Conservation (phyloP, 202 grass and related monocot genomes). For the Digitaria exilis region DNA sequence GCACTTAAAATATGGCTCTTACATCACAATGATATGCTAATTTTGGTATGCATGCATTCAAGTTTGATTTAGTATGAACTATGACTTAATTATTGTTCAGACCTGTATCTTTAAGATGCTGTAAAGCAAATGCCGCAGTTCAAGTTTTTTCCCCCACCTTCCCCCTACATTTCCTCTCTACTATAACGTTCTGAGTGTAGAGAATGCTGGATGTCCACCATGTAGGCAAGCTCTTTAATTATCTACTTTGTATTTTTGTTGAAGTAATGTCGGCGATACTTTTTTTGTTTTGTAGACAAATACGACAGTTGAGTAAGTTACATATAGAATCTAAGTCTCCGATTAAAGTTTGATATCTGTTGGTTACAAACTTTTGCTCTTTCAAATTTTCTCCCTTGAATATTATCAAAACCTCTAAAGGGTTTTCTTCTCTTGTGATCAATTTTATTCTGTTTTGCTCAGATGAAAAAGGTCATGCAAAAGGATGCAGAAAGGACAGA, state of each 20-base stretch:
- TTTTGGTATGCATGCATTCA: background rate
- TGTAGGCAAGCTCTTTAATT: background rate
- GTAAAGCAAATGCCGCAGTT: background rate
- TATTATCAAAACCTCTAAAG: background rate
- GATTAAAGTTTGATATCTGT: background rate
- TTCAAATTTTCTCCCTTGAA: conserved; percentile 7
- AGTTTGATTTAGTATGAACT: background rate
- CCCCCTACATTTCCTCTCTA: background rate
- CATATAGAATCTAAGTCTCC: background rate
- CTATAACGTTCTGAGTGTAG: background rate
- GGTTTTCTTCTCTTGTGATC: background rate
- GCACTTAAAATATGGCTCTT: background rate
- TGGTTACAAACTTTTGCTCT: background rate
- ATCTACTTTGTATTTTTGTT: background rate
- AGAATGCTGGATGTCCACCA: background rate
- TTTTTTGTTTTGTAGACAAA: background rate
- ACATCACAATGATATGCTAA: background rate
- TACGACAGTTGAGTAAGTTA: background rate
- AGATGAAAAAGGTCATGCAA: conserved; percentile 92
- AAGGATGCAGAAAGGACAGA: conserved; percentile 89
- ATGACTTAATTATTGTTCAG: background rate
- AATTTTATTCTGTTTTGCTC: conserved; percentile 46
- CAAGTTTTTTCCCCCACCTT: background rate
- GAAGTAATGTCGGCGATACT: background rate
- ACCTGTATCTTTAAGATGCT: background rate